Conservation (phyloP, 78 protist genomes). For the Polysphondylium violaceum region DNA sequence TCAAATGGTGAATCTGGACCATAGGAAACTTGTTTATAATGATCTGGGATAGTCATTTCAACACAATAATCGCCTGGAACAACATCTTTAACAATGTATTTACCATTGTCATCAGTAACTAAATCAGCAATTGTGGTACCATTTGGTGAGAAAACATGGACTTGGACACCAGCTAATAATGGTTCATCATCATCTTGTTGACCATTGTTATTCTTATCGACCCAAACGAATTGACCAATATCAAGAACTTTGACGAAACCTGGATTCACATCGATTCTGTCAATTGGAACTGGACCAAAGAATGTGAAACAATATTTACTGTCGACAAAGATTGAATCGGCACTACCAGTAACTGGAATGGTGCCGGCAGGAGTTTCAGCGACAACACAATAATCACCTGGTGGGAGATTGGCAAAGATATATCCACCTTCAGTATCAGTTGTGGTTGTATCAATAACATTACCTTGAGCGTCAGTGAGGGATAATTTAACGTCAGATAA, state of each 20-base stretch:
- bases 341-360: constrained; percentile 1
- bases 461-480: constrained; percentile 4
- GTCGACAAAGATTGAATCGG: constrained; percentile 2
- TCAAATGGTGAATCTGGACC: background rate
- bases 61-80: constrained; percentile 37
- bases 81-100: background rate
- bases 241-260: background rate
- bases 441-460: background rate
- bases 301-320: constrained; percentile 4
- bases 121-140: background rate
- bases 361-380: background rate
- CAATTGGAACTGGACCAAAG: background rate
- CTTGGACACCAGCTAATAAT: background rate
- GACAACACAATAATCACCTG: constrained; percentile 3
- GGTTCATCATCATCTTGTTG: background rate
- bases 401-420: background rate
- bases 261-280: background rate
- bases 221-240: constrained; percentile 22
- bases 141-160: background rate
- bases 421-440: background rate
- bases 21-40: background rate
- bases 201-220: constrained; percentile 27
- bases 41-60: constrained; percentile 1
- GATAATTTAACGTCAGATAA: background rate
- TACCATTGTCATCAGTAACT: constrained; percentile 3